Conservation (phyloP, 2,329 filamentous ascomycete genomes). For the Trichoderma semiorbis region DNA sequence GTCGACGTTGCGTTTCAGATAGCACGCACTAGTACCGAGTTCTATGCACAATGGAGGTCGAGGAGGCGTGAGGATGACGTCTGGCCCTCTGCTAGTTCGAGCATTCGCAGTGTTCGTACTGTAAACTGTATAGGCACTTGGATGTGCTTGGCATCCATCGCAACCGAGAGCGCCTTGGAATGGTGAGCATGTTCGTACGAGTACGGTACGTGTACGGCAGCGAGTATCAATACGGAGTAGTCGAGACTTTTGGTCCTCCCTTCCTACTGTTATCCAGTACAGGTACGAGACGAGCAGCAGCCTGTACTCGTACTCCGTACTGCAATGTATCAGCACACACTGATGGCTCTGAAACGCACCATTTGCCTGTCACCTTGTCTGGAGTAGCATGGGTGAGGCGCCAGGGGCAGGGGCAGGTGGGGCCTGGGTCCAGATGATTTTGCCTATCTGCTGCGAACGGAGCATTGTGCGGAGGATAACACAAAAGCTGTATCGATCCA, state of each 20-base stretch:
- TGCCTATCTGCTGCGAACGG: conserved; percentile 1
- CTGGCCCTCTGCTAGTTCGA: not conserved
- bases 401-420: conserved; percentile 15
- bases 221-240: not conserved
- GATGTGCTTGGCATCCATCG: not conserved
- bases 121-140: not conserved
- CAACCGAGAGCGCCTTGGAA: not conserved
- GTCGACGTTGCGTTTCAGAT: not conserved
- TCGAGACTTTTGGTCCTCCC: not conserved
- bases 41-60: not conserved
- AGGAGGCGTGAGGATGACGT: not conserved
- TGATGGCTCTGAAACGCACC: conserved; percentile 10
- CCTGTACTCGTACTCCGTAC: not conserved
- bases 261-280: not conserved
- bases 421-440: not conserved
- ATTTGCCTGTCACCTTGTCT: conserved; percentile 13
- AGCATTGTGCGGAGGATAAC: conserved; percentile 4
- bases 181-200: not conserved
- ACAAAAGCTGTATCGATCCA: not conserved
- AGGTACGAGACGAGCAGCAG: not conserved
- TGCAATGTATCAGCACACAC: not conserved
- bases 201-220: not conserved
- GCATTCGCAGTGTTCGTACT: not conserved
- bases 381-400: conserved; percentile 10
- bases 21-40: not conserved